Evolutionary conservation across 306 rosid genomes (phyloP).

Genomic region (Castanea mollissima): DNA sequence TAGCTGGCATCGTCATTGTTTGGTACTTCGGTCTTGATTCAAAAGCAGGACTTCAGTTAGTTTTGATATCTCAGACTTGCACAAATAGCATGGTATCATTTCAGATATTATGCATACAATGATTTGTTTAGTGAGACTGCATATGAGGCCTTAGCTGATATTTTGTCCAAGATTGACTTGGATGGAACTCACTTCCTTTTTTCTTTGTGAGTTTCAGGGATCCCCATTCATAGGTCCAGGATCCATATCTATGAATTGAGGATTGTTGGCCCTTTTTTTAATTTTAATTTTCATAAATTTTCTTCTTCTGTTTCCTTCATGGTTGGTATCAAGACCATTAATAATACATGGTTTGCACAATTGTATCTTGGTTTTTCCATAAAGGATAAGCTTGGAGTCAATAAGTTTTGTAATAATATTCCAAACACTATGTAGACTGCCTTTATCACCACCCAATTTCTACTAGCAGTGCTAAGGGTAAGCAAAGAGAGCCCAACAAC

Average conservation of each 20-base stretch:
- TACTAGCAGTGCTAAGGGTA: background rate
- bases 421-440: background rate
- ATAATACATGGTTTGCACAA: no score
- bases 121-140: background rate
- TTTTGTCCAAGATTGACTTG: background rate
- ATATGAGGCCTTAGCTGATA: background rate
- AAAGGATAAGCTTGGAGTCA: no score
- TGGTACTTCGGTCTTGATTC: background rate
- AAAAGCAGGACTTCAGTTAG: constrained; percentile 10
- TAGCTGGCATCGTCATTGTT: background rate
- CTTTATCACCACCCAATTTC: background rate
- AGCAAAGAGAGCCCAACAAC: background rate
- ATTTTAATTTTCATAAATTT: no score
- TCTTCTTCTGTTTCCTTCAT: no score
- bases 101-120: background rate
- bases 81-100: background rate
- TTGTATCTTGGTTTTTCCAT: no score
- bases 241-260: no score
- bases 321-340: no score
- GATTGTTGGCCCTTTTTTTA: no score
- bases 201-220: no score
- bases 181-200: no score
- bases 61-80: background rate
- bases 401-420: no score
- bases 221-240: no score